phyloP scores from a whole-genome alignment of 2,329 filamentous ascomycete genomes.

The Phyllosticta citrichinensis region DNA sequence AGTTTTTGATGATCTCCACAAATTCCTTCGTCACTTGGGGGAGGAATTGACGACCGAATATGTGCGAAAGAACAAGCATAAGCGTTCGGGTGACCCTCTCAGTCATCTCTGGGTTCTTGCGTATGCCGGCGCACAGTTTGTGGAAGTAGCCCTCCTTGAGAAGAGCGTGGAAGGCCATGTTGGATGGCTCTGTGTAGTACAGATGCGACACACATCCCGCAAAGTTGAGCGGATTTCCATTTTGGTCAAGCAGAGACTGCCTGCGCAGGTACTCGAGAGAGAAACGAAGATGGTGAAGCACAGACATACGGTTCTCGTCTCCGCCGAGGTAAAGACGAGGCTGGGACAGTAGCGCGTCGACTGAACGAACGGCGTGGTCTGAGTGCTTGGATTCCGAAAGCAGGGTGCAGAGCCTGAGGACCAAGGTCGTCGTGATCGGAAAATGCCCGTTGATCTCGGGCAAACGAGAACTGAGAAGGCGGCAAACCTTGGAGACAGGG shows the following conservation, averaged over 20 bases:
- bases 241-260: conserved; percentile 52
- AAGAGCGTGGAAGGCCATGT: conserved; percentile 67
- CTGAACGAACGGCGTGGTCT: conserved; percentile 49
- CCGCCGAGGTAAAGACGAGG: conserved; percentile 62
- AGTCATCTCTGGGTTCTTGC: conserved; percentile 38
- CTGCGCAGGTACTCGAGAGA: conserved; percentile 69
- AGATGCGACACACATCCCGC: conserved; percentile 60
- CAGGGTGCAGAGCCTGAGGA: conserved; percentile 58
- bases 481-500: conserved; percentile 48
- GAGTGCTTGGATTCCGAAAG: conserved; percentile 56
- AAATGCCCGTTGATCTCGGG: conserved; percentile 71
- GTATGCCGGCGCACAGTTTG: conserved; percentile 49
- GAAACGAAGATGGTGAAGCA: conserved; percentile 68
- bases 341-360: conserved; percentile 60
- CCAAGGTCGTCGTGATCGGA: conserved; percentile 62
- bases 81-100: conserved; percentile 46
- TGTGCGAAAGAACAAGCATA: conserved; percentile 58
- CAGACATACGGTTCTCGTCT: conserved; percentile 54
- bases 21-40: conserved; percentile 38
- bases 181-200: conserved; percentile 66
- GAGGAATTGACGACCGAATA: conserved; percentile 55
- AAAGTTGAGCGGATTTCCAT: conserved; percentile 61
- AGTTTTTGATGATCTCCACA: conserved; percentile 40
- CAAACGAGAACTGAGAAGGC: conserved; percentile 62
- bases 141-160: conserved; percentile 63